These are phyloP conservation scores for Carpinus fangiana DNA, from an alignment of 306 rosid species.

Conservation along the genomic window DNA sequence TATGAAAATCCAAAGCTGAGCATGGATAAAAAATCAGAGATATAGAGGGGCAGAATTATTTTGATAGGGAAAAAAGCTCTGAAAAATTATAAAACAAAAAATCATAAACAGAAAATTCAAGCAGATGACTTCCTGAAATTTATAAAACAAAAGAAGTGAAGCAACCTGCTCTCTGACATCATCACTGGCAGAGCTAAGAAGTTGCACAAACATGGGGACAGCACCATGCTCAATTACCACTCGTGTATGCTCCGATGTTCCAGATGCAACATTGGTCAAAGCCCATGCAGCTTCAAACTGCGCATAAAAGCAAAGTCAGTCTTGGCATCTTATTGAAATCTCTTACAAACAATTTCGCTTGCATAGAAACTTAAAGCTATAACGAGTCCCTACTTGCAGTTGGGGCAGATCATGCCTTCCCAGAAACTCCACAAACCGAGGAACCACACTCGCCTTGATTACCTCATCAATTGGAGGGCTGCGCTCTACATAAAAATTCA, in stretches of 20 bases:
- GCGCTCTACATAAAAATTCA: conserved; percentile 38
- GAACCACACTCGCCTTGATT: conserved; percentile 53
- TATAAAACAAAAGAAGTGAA: conserved; percentile 7
- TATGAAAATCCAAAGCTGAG: neutral
- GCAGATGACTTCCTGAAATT: neutral
- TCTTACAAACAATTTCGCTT: neutral
- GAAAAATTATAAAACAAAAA: neutral
- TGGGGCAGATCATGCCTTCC: conserved; percentile 50
- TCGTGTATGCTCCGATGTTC: conserved; percentile 62
- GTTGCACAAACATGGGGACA: conserved; percentile 61
- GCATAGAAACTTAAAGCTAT: neutral
- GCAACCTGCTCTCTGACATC: conserved; percentile 72
- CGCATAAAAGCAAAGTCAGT: conserved; percentile 12
- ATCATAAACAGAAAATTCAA: neutral
- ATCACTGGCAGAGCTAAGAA: conserved; percentile 54
- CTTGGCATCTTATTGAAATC: neutral
- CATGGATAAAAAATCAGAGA: neutral
- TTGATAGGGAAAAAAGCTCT: neutral
- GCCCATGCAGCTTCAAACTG: conserved; percentile 86
- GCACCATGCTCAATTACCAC: conserved; percentile 66
- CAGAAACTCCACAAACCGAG: conserved; percentile 64
- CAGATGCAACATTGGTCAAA: conserved; percentile 62
- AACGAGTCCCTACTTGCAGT: conserved; percentile 41
- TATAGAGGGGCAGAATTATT: neutral
- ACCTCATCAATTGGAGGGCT: conserved; percentile 70